A percentile compares a stretch with the other conserved stretches of the same genome.
These are phyloP conservation scores for Globisporangium camurandrum DNA, from an alignment of 352 stramenopile genomes.

Conservation along the genomic window DNA sequence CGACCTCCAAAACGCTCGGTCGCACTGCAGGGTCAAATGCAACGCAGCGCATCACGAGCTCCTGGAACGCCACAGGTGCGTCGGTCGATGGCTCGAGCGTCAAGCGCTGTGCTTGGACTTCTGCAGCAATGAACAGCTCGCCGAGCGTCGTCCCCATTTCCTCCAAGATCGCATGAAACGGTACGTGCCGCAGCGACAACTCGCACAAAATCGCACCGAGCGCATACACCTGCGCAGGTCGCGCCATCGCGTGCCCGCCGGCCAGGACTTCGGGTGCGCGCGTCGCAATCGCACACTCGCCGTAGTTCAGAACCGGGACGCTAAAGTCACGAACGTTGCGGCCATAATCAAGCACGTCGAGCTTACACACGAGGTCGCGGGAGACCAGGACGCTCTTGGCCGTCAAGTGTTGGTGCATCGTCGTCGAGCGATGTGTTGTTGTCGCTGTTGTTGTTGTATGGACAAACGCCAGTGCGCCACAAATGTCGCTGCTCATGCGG, in stretches of 20 bases:
- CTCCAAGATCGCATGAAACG: slow-evolving; percentile 36
- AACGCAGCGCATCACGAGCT: slow-evolving; percentile 33
- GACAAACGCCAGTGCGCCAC: slow-evolving; percentile 37
- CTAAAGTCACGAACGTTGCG: slow-evolving; percentile 34
- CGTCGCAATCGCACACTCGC: slow-evolving; percentile 45
- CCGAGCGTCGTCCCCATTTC: slow-evolving; percentile 44
- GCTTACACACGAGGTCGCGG: slow-evolving; percentile 53
- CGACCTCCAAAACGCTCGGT: slow-evolving; percentile 31
- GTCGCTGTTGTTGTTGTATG: no score
- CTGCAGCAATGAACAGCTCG: slow-evolving; percentile 54
- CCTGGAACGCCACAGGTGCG: slow-evolving; percentile 32
- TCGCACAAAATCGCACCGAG: slow-evolving; percentile 72
- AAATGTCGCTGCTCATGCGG: slow-evolving; percentile 47
- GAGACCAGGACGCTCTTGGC: slow-evolving; percentile 52
- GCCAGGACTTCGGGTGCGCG: slow-evolving; percentile 53
- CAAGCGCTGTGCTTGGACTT: slow-evolving; percentile 35
- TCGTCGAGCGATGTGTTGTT: no score
- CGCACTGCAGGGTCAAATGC: slow-evolving; percentile 40
- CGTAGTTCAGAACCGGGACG: slow-evolving; percentile 34
- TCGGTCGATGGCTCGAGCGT: slow-evolving; percentile 34
- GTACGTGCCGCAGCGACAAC: slow-evolving; percentile 33
- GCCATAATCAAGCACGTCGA: slow-evolving; percentile 71
- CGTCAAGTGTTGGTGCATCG: slow-evolving; percentile 44
- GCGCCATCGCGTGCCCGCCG: slow-evolving; percentile 32
- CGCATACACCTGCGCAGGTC: slow-evolving; percentile 55